phyloP scores from a whole-genome alignment of 2,329 filamentous ascomycete genomes.

The Aaosphaeria arxii region DNA sequence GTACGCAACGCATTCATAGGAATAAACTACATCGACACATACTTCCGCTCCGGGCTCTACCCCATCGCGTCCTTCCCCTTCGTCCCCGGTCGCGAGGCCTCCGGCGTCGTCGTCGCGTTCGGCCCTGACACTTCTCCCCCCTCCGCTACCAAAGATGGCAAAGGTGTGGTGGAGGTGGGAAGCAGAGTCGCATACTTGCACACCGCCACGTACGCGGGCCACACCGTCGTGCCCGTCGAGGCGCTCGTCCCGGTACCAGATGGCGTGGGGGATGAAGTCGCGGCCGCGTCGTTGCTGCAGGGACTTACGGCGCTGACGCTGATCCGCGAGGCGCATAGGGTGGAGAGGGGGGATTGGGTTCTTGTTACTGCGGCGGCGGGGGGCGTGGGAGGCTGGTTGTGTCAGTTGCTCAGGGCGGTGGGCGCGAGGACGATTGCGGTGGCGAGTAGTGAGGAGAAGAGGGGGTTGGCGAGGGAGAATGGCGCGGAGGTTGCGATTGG shows the following conservation, averaged over 20 bases:
- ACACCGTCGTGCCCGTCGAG: conserved; percentile 52
- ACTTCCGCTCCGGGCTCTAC: conserved; percentile 86
- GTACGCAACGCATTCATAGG: conserved; percentile 78
- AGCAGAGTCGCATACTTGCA: conserved; percentile 70
- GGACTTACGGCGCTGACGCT: conserved; percentile 80
- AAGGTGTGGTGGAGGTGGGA: conserved; percentile 38
- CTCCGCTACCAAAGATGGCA: conserved; percentile 48
- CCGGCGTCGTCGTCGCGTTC: conserved; percentile 65
- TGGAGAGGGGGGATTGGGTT: conserved; percentile 75
- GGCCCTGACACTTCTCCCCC: conserved; percentile 49
- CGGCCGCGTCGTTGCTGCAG: conserved; percentile 71
- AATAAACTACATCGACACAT: conserved; percentile 90
- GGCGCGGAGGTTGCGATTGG: conserved; percentile 73
- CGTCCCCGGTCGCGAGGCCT: conserved; percentile 75
- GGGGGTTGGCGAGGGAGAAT: conserved; percentile 63
- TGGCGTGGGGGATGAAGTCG: conserved; percentile 58
- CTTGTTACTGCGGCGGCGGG: conserved; percentile 85
- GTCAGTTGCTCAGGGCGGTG: conserved; percentile 68
- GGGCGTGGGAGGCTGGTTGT: conserved; percentile 68
- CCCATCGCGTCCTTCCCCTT: conserved; percentile 64
- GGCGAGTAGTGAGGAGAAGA: conserved; percentile 70
- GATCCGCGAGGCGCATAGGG: conserved; percentile 68
- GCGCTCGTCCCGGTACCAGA: conserved; percentile 64
- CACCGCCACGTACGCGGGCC: conserved; percentile 57
- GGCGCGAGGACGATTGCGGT: conserved; percentile 80